Evolutionary conservation across 495 filamentous ascomycete genomes (phyloP).

Genomic region (Lasiosphaeria ovina): DNA sequence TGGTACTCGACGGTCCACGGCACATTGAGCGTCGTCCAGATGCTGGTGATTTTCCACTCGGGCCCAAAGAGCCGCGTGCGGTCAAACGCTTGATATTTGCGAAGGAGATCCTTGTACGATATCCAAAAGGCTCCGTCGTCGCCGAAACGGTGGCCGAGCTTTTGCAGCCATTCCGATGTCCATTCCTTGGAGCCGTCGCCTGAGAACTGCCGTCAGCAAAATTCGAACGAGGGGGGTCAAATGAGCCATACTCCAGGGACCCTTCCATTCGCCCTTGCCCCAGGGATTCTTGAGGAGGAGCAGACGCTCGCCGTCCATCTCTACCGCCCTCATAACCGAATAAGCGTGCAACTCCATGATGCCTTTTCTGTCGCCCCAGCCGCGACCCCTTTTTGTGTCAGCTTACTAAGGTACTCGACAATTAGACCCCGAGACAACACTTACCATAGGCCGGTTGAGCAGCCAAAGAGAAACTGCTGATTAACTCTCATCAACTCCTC

Average conservation of each 20-base stretch:
- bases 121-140: slow-evolving; percentile 78
- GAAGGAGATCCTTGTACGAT: slow-evolving; percentile 75
- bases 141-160: slow-evolving; percentile 78
- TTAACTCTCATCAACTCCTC: slow-evolving; percentile 85
- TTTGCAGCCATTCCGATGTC: slow-evolving; percentile 83
- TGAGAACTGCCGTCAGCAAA: slow-evolving; percentile 8
- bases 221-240: not conserved
- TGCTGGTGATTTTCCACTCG: slow-evolving; percentile 76
- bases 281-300: slow-evolving; percentile 84
- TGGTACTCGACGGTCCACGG: slow-evolving; percentile 87
- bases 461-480: slow-evolving; percentile 84
- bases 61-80: slow-evolving; percentile 86
- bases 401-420: not conserved
- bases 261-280: slow-evolving; percentile 81
- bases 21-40: slow-evolving; percentile 81
- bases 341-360: slow-evolving; percentile 85
- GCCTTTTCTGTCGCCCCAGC: slow-evolving; percentile 63
- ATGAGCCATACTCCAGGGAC: slow-evolving; percentile 60
- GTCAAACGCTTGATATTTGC: slow-evolving; percentile 78
- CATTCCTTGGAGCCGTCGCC: slow-evolving; percentile 83
- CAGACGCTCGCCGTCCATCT: slow-evolving; percentile 71
- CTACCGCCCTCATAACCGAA: slow-evolving; percentile 78
- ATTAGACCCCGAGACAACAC: not conserved
- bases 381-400: slow-evolving; percentile 43
- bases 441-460: slow-evolving; percentile 59